A percentile compares a stretch with the other conserved stretches of the same genome.
These are phyloP conservation scores for Russula foetens DNA, from an alignment of 768 basidiomycete genomes.

Conservation along the genomic window DNA sequence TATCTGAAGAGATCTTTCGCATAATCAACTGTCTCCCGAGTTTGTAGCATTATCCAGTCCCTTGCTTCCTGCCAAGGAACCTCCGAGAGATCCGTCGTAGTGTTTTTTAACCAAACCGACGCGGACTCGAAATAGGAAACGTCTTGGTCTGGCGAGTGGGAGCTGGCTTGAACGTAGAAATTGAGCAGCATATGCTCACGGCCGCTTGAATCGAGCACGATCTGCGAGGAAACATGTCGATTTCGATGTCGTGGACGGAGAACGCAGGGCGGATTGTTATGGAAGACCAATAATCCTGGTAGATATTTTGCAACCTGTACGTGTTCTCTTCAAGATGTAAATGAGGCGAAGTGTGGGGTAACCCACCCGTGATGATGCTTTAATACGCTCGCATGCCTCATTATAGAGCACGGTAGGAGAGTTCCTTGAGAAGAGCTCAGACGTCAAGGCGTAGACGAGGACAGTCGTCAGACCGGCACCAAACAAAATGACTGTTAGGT, in stretches of 20 bases:
- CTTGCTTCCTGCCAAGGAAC: conserved; percentile 50
- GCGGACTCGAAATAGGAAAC: conserved; percentile 39
- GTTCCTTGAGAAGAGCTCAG: conserved; percentile 83
- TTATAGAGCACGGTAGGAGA: conserved; percentile 78
- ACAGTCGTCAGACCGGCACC: conserved; percentile 77
- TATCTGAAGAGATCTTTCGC: conserved; percentile 59
- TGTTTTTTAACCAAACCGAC: conserved; percentile 37
- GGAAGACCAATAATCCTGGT: conserved; percentile 59
- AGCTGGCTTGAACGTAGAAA: conserved; percentile 66
- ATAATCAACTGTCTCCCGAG: conserved; percentile 31
- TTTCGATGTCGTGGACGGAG: conserved; percentile 74
- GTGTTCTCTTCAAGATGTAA: not conserved
- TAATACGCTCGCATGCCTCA: conserved; percentile 44
- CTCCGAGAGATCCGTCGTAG: conserved; percentile 35
- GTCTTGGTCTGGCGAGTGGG: conserved; percentile 33
- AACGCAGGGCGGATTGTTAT: conserved; percentile 74
- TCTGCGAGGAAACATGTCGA: conserved; percentile 71
- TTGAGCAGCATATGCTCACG: conserved; percentile 79
- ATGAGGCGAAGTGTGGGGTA: not conserved
- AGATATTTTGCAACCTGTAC: conserved; percentile 62
- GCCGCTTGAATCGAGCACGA: conserved; percentile 63
- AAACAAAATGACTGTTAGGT: conserved; percentile 49
- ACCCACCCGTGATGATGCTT: conserved; percentile 38
- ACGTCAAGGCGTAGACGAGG: conserved; percentile 69
- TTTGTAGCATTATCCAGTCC: conserved; percentile 37